These are phyloP conservation scores for Colletotrichum endophyticum DNA, from an alignment of 2,329 filamentous ascomycete species.

Conservation along the genomic window DNA sequence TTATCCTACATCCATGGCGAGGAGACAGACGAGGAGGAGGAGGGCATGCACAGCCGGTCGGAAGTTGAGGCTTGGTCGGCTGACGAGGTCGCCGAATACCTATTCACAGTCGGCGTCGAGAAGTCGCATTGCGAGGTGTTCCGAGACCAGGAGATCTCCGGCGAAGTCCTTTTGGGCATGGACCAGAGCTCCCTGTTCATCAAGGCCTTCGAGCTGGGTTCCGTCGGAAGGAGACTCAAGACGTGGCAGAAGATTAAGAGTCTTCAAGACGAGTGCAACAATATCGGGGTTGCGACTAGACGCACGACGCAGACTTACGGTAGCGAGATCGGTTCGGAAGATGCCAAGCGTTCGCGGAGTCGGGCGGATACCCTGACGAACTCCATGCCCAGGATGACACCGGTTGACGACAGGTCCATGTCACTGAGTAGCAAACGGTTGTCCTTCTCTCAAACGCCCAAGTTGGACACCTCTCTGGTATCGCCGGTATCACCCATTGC, in stretches of 20 bases:
- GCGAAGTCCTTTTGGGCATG: slow-evolving; percentile 92
- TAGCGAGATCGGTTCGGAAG: slow-evolving; percentile 64
- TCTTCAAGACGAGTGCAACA: slow-evolving; percentile 84
- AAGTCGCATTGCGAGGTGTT: slow-evolving; percentile 93
- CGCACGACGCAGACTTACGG: slow-evolving; percentile 62
- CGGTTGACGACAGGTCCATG: slow-evolving; percentile 47
- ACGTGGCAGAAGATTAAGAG: slow-evolving; percentile 97
- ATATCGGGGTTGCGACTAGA: slow-evolving; percentile 46
- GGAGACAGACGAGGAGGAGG: slow-evolving; percentile 93
- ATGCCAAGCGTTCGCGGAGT: slow-evolving; percentile 54
- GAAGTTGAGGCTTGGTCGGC: slow-evolving; percentile 84
- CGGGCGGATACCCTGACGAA: slow-evolving; percentile 63
- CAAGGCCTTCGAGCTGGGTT: slow-evolving; percentile 92
- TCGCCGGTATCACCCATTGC: slow-evolving; percentile 45
- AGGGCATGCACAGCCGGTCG: slow-evolving; percentile 66
- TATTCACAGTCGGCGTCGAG: slow-evolving; percentile 86
- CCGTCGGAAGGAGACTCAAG: slow-evolving; percentile 86
- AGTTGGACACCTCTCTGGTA: slow-evolving; percentile 48
- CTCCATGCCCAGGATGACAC: slow-evolving; percentile 44
- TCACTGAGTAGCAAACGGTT: slow-evolving; percentile 53
- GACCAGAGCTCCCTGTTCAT: slow-evolving; percentile 94
- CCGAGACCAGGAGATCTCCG: slow-evolving; percentile 92
- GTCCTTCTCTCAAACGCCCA: slow-evolving; percentile 56
- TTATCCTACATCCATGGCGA: slow-evolving; percentile 92
- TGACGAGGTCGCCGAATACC: slow-evolving; percentile 84